These are phyloP conservation scores for Saturnispora diversa DNA, from an alignment of 805 yeast species.

Conservation along the genomic window DNA sequence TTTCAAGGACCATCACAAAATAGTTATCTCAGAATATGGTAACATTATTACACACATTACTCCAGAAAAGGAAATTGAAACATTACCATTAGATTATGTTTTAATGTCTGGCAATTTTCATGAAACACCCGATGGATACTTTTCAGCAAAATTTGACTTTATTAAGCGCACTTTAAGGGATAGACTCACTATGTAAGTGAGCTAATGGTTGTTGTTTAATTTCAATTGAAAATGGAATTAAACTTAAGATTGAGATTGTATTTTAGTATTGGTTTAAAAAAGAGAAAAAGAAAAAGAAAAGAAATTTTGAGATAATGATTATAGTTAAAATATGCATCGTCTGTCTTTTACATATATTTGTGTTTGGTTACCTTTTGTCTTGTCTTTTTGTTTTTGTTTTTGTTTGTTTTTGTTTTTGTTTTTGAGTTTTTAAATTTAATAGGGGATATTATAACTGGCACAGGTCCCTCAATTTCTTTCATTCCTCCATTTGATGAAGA, in stretches of 20 bases:
- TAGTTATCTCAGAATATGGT: conserved; percentile 72
- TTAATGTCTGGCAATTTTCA: conserved; percentile 36
- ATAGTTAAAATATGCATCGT: no score
- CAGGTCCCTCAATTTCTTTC: no score
- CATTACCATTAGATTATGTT: conserved; percentile 47
- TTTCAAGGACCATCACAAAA: conserved; percentile 89
- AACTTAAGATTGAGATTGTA: not conserved
- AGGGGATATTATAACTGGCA: no score
- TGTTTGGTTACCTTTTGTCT: no score
- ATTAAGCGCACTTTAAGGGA: conserved; percentile 61
- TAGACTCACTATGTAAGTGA: conserved; percentile 22
- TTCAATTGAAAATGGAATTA: not conserved
- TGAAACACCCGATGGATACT: conserved; percentile 38
- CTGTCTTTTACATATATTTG: no score
- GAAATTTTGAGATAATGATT: no score
- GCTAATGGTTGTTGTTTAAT: not conserved
- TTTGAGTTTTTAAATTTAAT: no score
- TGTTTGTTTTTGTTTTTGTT: no score
- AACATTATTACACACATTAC: conserved; percentile 73
- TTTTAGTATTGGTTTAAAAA: no score
- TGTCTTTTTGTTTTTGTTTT: no score
- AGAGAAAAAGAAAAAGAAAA: no score
- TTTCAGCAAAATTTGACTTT: conserved; percentile 42
- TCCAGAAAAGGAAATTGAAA: conserved; percentile 63
- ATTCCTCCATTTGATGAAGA: no score